These are phyloP conservation scores for Tricladium varicosporioides DNA, from an alignment of 2,329 filamentous ascomycete genomes.

Conservation along the genomic window DNA sequence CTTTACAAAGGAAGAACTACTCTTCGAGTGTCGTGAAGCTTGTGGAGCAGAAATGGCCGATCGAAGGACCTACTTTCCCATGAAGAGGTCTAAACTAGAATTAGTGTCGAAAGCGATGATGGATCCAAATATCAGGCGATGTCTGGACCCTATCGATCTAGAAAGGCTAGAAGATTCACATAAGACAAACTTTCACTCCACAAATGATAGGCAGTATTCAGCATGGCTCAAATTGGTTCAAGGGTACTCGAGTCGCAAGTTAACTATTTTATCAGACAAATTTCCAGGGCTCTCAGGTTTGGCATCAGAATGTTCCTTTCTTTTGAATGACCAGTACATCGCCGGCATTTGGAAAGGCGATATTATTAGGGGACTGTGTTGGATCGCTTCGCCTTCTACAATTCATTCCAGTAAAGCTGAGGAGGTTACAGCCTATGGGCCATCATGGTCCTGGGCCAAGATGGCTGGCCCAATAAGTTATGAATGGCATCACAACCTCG, in stretches of 20 bases:
- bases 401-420: too few relatives aligned
- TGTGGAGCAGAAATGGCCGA: background rate
- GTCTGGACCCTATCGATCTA: background rate
- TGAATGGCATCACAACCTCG: background rate
- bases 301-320: constrained; percentile 5
- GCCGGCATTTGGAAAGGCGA: constrained; percentile 15
- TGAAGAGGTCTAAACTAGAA: background rate
- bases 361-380: constrained; percentile 2
- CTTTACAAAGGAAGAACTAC: background rate
- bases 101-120: background rate
- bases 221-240: constrained; percentile 8
- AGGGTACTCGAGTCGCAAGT: constrained; percentile 2
- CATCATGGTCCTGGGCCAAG: constrained; percentile 13
- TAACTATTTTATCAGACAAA: constrained; percentile 7
- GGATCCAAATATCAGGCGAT: background rate
- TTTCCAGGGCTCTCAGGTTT: constrained; percentile 14
- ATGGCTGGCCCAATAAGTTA: constrained; percentile 7
- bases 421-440: background rate
- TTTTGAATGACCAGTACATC: constrained; percentile 12
- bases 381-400: background rate
- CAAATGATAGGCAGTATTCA: background rate
- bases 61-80: background rate
- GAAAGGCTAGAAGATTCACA: background rate
- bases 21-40: background rate
- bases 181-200: background rate